phyloP scores from a whole-genome alignment of 257 asterid genomes.

The Jacaranda copaia region DNA sequence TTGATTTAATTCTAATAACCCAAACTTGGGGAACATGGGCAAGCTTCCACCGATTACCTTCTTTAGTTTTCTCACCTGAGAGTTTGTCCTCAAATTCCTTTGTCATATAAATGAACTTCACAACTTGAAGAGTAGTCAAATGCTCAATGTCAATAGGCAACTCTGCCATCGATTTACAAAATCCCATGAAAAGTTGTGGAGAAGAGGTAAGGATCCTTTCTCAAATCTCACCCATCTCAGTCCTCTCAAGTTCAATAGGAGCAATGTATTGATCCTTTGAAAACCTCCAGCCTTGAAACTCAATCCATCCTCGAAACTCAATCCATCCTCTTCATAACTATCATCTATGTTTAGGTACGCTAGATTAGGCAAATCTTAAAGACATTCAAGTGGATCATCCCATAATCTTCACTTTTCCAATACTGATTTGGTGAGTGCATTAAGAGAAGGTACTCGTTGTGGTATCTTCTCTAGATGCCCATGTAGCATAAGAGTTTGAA shows the following conservation, averaged over 20 bases:
- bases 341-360: not conserved
- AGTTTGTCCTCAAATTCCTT: slow-evolving; percentile 10
- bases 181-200: not conserved
- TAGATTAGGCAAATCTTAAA: slow-evolving; percentile 18
- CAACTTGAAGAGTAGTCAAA: not conserved
- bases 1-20: too few relatives aligned
- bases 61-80: not conserved
- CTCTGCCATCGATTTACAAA: not conserved
- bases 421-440: not conserved
- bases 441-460: slow-evolving; percentile 31
- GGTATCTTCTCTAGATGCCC: slow-evolving; percentile 37
- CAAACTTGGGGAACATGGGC: not conserved
- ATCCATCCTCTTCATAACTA: not conserved
- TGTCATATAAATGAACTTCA: not conserved
- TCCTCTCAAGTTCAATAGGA: not conserved
- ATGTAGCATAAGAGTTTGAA: not conserved
- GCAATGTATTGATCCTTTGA: not conserved
- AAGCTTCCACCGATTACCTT: slow-evolving; percentile 16
- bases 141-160: slow-evolving; percentile 26
- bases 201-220: slow-evolving; percentile 27
- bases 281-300: slow-evolving; percentile 2
- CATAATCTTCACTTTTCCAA: not conserved
- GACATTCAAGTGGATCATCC: not conserved
- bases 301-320: too few relatives aligned
- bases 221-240: slow-evolving; percentile 26